Conservation (phyloP, 257 asterid genomes). For the Nicotiana tabacum region DNA sequence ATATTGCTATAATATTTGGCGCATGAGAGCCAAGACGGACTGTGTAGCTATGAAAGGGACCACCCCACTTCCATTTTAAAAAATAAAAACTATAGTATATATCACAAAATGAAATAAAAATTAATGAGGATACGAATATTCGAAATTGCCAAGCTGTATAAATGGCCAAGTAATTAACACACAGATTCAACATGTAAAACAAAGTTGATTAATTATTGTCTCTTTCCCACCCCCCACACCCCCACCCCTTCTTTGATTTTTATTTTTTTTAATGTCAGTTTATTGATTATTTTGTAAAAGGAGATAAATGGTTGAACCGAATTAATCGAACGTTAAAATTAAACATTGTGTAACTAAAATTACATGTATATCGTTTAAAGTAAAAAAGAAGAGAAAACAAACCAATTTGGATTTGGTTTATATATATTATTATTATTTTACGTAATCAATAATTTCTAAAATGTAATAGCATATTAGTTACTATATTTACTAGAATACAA, state of each 20-base stretch:
- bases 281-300: neutral
- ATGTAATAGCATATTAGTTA: too few species aligned
- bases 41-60: neutral
- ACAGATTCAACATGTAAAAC: constrained; percentile 18
- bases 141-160: constrained; percentile 22
- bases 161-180: constrained; percentile 8
- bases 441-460: too few species aligned
- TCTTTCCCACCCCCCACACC: neutral
- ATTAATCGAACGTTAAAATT: too few species aligned
- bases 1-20: neutral
- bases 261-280: neutral
- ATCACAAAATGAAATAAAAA: neutral
- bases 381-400: too few species aligned
- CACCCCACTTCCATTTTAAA: neutral
- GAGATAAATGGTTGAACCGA: neutral
- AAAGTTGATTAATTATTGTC: neutral
- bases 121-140: constrained; percentile 20
- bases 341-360: too few species aligned
- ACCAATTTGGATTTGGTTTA: too few species aligned
- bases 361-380: too few species aligned
- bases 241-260: neutral
- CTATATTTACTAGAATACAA: too few species aligned
- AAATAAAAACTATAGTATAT: neutral
- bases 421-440: too few species aligned
- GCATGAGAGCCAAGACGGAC: neutral